Conservation (phyloP, 257 asterid species). For the Fraxinus excelsior region DNA sequence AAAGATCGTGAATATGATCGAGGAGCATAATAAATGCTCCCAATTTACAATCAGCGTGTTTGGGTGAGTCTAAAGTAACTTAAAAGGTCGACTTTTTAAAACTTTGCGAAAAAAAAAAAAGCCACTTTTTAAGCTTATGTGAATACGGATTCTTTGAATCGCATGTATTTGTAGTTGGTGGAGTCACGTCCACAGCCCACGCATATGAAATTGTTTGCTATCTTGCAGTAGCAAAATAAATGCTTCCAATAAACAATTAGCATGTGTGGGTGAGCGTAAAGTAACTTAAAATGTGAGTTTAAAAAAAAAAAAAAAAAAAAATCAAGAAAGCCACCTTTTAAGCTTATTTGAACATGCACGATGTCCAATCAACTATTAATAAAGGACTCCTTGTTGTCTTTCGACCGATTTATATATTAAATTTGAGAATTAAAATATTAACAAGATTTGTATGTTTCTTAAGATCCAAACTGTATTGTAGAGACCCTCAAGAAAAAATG, state of each 20-base stretch:
- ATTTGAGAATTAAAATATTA: too few species aligned
- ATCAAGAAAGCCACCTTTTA: too few species aligned
- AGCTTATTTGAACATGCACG: neutral
- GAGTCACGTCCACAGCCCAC: neutral
- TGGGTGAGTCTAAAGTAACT: neutral
- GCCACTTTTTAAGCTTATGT: too few species aligned
- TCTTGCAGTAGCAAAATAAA: neutral
- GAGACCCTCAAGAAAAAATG: too few species aligned
- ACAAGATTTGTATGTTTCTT: too few species aligned
- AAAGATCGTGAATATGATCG: neutral
- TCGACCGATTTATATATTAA: neutral
- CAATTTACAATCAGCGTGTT: neutral
- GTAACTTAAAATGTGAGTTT: too few species aligned
- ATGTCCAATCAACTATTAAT: neutral
- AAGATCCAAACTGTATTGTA: too few species aligned
- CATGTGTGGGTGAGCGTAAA: neutral
- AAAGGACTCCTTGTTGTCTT: neutral
- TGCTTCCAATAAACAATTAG: neutral
- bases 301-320: too few species aligned
- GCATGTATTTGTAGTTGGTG: neutral
- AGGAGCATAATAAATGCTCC: neutral
- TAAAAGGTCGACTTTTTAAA: too few species aligned
- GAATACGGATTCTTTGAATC: too few species aligned
- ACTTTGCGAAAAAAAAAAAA: too few species aligned
- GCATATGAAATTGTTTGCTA: neutral